Conservation (phyloP, 768 basidiomycete genomes). For the Boletus rubroflammeus region DNA sequence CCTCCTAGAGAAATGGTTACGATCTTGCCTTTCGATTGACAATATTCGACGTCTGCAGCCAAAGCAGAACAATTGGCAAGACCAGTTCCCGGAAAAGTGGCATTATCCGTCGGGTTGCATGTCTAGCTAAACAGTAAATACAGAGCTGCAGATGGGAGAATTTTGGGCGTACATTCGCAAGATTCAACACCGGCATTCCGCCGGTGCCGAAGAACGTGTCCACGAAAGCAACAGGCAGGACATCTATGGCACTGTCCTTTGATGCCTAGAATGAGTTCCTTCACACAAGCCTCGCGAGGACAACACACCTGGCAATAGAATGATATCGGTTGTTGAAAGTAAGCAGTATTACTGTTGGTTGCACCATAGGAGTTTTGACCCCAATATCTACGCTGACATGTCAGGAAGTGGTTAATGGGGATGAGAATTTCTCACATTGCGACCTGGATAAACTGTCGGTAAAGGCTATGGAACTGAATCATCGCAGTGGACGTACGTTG, state of each 20-base stretch:
- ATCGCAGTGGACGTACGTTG: slow-evolving; percentile 44
- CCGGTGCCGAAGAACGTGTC: slow-evolving; percentile 63
- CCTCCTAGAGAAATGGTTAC: slow-evolving; percentile 47
- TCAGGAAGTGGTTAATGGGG: neutral
- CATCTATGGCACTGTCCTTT: slow-evolving; percentile 65
- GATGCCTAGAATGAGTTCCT: slow-evolving; percentile 3
- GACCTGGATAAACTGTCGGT: slow-evolving; percentile 36
- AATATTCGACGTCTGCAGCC: slow-evolving; percentile 42
- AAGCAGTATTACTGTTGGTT: slow-evolving; percentile 43
- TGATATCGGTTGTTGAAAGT: slow-evolving; percentile 58
- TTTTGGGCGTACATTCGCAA: slow-evolving; percentile 52
- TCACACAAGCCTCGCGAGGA: neutral
- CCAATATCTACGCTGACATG: slow-evolving; percentile 50
- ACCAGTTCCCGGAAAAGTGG: slow-evolving; percentile 41
- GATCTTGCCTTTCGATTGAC: slow-evolving; percentile 45
- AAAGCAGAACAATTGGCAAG: slow-evolving; percentile 38
- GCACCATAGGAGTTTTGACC: slow-evolving; percentile 77
- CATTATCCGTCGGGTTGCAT: slow-evolving; percentile 39
- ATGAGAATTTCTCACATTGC: slow-evolving; percentile 43
- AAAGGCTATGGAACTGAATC: neutral
- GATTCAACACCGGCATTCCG: slow-evolving; percentile 58
- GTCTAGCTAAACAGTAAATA: slow-evolving; percentile 28
- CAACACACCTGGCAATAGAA: slow-evolving; percentile 58
- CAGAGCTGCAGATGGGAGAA: neutral
- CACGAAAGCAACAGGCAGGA: slow-evolving; percentile 68